Evolutionary conservation across 805 yeast species (phyloP), one percentile per base, ranked within the genome.

Genomic region (Metschnikowia aberdeeniae): DNA sequence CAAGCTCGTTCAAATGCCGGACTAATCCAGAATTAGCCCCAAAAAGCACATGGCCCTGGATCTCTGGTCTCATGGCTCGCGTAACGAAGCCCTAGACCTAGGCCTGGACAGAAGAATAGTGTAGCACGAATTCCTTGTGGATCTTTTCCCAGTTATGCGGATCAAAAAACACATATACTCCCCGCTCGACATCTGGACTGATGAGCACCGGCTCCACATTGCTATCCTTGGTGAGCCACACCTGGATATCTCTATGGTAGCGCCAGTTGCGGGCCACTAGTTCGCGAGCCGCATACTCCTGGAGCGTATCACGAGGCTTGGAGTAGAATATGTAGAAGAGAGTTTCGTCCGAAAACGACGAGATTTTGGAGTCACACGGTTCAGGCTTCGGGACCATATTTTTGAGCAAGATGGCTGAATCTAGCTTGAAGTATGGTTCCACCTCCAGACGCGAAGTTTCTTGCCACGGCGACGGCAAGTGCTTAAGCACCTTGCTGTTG

Each of bases 141-240:
- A 92, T 89, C 65, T 87, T 88, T 58, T 89, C 96, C 99, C 99
- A 93, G 50, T 86, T 81, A 54, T 84, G 87, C 4, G 98, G 97
- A 60, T 93, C 98, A 62, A 93, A 93, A 64, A 93, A 92, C 20
- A 90, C 83, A 62, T 93, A 93, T 8, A 89, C 82, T 1, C 99
- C 98, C 50, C 92, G 78, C 67, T 93, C 99, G 44, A 90, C 88
- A 46, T 86, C 92, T 31, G 84, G 84, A 29, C 85, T 79, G 17
- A 72, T 67, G 47, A 89, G 87, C 12, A 87, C 78, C 1, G 97
- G 97, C 63, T 92, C 98, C 50, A 82, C 82, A 56, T 81, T 80
- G 26, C 95, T 86, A 58, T 89, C 97, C 64, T 93, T 93, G 10
- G 99, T 93, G 47, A 93, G 70, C 99, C 99, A 93, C 42, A 93